Conservation (phyloP, 2,329 filamentous ascomycete genomes). For the Dryadomyces sulphureus region DNA sequence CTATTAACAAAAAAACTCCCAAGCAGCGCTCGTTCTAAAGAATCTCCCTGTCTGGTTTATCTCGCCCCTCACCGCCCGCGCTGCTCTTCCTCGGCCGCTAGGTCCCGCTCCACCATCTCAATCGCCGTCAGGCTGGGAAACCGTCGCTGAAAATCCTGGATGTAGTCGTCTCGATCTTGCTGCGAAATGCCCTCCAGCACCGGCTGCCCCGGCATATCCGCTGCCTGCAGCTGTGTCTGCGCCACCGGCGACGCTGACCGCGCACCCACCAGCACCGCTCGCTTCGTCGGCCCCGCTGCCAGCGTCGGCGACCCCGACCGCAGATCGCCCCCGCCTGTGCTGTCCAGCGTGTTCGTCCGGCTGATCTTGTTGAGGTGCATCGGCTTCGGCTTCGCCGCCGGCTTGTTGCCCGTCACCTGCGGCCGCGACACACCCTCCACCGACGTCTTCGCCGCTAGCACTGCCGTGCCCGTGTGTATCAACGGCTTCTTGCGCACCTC, state of each 20-base stretch:
- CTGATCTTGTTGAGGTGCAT: constrained; percentile 37
- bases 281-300: constrained; percentile 10
- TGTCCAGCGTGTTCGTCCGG: constrained; percentile 15
- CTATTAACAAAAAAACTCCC: not conserved
- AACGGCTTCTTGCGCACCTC: constrained; percentile 7
- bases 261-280: not conserved
- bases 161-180: constrained; percentile 49
- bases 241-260: constrained; percentile 4
- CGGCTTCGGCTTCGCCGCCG: constrained; percentile 46
- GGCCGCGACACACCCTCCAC: not conserved
- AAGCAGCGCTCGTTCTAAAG: not conserved
- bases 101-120: constrained; percentile 71
- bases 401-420: constrained; percentile 18
- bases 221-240: constrained; percentile 22
- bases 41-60: too few relatives aligned
- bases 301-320: constrained; percentile 27
- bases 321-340: constrained; percentile 18
- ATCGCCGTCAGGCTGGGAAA: constrained; percentile 76
- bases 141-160: constrained; percentile 61
- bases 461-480: not conserved
- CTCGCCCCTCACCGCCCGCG: constrained; percentile 2
- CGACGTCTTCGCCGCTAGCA: not conserved
- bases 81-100: constrained; percentile 25
- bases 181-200: constrained; percentile 36
- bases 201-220: constrained; percentile 32